A percentile compares a stretch with the other conserved stretches of the same genome.
Conservation (phyloP, 108 stramenopile species). For the Cylindrotheca closterium region DNA sequence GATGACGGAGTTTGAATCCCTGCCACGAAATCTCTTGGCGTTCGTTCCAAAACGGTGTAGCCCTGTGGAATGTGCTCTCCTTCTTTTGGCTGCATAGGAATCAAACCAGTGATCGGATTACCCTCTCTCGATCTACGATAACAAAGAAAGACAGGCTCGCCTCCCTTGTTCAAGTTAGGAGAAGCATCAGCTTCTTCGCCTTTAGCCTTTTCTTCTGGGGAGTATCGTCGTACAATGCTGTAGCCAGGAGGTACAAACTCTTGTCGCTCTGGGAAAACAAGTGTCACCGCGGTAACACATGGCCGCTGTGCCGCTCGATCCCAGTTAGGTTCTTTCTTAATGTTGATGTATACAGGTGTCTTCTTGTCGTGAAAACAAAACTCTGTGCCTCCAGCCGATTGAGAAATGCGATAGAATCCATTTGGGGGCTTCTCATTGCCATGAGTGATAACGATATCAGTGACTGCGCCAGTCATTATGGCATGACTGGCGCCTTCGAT, state of each 20-base stretch:
- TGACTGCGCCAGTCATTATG: conserved; percentile 70
- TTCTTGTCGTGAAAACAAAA: conserved; percentile 37
- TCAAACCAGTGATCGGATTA: conserved; percentile 79
- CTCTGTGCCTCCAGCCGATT: conserved; percentile 36
- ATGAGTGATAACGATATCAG: conserved; percentile 68
- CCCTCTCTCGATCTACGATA: conserved; percentile 88
- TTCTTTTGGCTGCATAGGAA: conserved; percentile 62
- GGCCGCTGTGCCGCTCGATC: conserved; percentile 87
- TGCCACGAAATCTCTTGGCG: conserved; percentile 75
- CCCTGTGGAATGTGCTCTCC: conserved; percentile 78
- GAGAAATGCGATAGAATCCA: conserved; percentile 74
- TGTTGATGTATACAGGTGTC: conserved; percentile 51
- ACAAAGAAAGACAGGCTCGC: conserved; percentile 73
- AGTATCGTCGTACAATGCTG: conserved; percentile 62
- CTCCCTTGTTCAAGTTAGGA: conserved; percentile 57
- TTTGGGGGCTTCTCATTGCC: conserved; percentile 60
- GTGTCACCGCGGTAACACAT: conserved; percentile 74
- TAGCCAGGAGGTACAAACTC: conserved; percentile 90
- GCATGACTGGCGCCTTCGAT: conserved; percentile 62
- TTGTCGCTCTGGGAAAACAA: conserved; percentile 81
- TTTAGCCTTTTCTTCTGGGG: conserved; percentile 7
- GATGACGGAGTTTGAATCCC: conserved; percentile 14
- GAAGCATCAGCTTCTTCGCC: conserved; percentile 3
- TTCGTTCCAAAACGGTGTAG: conserved; percentile 80
- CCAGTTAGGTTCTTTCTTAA: conserved; percentile 88